These are phyloP conservation scores for Scedosporium dehoogii DNA, from an alignment of 2,329 filamentous ascomycete species.

Conservation along the genomic window DNA sequence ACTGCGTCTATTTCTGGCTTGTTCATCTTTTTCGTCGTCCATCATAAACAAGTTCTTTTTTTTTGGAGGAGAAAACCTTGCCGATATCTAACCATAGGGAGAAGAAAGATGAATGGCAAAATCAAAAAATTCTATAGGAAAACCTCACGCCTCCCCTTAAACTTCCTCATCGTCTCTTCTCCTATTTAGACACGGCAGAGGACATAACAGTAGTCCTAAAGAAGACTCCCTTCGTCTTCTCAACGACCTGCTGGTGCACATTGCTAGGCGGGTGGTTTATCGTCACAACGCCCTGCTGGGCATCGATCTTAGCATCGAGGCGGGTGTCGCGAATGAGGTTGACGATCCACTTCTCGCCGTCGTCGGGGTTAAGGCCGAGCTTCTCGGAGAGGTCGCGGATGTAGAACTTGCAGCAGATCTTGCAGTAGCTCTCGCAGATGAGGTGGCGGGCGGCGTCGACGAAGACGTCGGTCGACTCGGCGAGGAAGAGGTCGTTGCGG, in stretches of 20 bases:
- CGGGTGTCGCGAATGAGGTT: slow-evolving; percentile 97
- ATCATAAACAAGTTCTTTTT: not conserved
- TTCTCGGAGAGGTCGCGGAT: slow-evolving; percentile 93
- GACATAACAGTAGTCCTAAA: slow-evolving; percentile 95
- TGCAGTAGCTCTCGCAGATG: slow-evolving; percentile 99
- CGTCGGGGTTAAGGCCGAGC: slow-evolving; percentile 82
- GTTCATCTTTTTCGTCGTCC: not conserved
- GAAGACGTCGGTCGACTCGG: slow-evolving; percentile 73
- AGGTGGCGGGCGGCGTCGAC: slow-evolving; percentile 91
- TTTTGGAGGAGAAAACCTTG: not conserved
- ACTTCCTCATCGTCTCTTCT: not conserved
- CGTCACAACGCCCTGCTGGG: slow-evolving; percentile 94
- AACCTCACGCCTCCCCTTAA: not conserved
- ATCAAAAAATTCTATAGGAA: no score
- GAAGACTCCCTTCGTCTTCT: slow-evolving; percentile 97
- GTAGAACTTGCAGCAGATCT: slow-evolving; percentile 97
- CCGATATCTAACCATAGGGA: no score
- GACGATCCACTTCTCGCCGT: slow-evolving; percentile 99
- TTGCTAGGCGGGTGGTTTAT: slow-evolving; percentile 99
- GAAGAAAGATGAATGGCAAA: no score
- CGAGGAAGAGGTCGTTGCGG: slow-evolving; percentile 90
- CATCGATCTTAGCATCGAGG: slow-evolving; percentile 98
- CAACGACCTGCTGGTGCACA: slow-evolving; percentile 98
- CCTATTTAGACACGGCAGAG: slow-evolving; percentile 47
- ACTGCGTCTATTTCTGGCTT: not conserved